Conservation (phyloP, 2,329 filamentous ascomycete genomes). For the Colletotrichum plurivorum region DNA sequence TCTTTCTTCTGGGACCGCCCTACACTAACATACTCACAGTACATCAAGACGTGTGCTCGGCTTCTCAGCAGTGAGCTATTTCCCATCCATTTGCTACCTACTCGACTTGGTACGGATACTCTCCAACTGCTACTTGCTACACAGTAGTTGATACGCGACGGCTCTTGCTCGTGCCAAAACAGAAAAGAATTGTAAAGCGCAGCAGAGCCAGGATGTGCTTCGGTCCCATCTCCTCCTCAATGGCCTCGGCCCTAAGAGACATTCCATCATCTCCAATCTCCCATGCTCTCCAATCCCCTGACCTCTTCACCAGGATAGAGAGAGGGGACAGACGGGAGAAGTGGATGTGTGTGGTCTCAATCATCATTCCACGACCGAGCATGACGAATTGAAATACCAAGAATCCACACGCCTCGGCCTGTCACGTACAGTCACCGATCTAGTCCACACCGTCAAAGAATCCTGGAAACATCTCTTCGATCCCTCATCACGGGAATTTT, state of each 20-base stretch:
- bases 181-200: too few relatives aligned
- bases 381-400: conserved; percentile 26
- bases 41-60: neutral
- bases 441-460: conserved; percentile 13
- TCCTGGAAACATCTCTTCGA: conserved; percentile 23
- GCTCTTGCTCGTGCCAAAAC: too few relatives aligned
- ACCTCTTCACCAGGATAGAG: neutral
- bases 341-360: conserved; percentile 31
- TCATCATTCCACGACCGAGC: conserved; percentile 27
- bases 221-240: too few relatives aligned
- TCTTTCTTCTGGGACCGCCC: neutral
- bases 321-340: conserved; percentile 3
- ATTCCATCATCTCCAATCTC: conserved; percentile 9
- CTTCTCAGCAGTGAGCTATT: neutral
- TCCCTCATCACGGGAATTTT: conserved; percentile 11
- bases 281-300: neutral
- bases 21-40: too few relatives aligned
- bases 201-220: too few relatives aligned
- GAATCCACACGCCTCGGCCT: conserved; percentile 20
- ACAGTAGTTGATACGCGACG: too few relatives aligned
- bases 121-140: conserved; percentile 1
- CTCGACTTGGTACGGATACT: neutral
- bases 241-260: conserved; percentile 1
- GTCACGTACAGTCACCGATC: conserved; percentile 21
- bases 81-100: neutral